phyloP scores from a whole-genome alignment of 805 yeast genomes.

The Metschnikowia vanudenii region DNA sequence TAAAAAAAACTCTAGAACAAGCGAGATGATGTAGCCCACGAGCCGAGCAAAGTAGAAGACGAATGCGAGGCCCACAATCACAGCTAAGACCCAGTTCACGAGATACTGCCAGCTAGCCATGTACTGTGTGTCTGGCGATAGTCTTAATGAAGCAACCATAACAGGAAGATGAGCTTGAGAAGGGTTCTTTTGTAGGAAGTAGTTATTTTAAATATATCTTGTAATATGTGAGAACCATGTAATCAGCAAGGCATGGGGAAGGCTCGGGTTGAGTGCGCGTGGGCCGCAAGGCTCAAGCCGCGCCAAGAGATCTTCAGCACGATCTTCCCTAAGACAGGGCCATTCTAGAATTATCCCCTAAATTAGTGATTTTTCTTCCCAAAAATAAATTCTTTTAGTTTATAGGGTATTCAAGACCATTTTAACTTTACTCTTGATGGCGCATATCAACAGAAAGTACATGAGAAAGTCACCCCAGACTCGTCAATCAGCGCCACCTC shows the following conservation, averaged over 20 bases:
- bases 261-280: neutral
- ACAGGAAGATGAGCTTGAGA: neutral
- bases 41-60: constrained; percentile 76
- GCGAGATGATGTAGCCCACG: constrained; percentile 59
- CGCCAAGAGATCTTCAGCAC: no score
- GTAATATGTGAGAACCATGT: no score
- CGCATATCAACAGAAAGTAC: no score
- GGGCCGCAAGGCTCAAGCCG: neutral
- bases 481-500: no score
- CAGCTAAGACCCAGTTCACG: constrained; percentile 75
- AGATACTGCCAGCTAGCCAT: constrained; percentile 62
- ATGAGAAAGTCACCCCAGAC: no score
- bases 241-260: no score
- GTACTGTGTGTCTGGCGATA: constrained; percentile 6
- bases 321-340: no score
- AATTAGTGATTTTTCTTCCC: no score
- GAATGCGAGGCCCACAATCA: constrained; percentile 58
- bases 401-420: no score
- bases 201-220: neutral
- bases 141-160: constrained; percentile 5
- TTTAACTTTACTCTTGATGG: no score
- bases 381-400: no score
- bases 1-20: constrained; percentile 48
- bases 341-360: no score
- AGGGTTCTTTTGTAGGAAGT: neutral